Percentiles rank a stretch among this genome's conserved stretches.
Evolutionary conservation across 371 early-diverging fungal genomes (phyloP).

Genomic region (Mortierella sp.): DNA sequence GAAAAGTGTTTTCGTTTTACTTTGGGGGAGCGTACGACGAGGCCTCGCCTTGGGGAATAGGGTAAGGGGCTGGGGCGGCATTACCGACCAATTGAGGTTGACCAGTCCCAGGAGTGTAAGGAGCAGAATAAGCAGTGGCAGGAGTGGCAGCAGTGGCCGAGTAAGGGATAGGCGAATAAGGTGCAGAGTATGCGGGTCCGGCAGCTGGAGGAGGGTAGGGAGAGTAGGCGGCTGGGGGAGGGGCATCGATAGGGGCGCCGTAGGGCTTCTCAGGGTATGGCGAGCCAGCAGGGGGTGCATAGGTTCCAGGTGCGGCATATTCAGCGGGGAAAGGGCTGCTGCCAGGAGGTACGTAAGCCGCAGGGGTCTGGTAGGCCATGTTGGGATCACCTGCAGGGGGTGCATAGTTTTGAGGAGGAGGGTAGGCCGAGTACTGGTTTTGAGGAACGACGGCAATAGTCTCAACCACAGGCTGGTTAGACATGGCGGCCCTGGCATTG

Average conservation of each 20-base stretch:
- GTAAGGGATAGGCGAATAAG: conserved; percentile 3
- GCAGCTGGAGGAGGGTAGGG: conserved; percentile 13
- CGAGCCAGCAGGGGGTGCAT: conserved; percentile 18
- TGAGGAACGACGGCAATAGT: conserved; percentile 16
- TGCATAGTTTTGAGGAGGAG: conserved; percentile 26
- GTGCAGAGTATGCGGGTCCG: conserved; percentile 6
- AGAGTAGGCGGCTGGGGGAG: conserved; percentile 12
- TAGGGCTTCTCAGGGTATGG: conserved; percentile 9
- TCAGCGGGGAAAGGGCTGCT: not conserved
- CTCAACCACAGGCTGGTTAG: conserved; percentile 17
- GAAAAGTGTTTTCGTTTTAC: not conserved
- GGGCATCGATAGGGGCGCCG: conserved; percentile 5
- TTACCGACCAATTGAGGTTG: conserved; percentile 18
- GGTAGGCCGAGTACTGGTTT: conserved; percentile 8
- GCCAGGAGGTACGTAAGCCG: conserved; percentile 21
- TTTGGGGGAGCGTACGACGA: conserved; percentile 38
- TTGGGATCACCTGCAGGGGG: conserved; percentile 55
- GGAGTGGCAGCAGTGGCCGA: not conserved
- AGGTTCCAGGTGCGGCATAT: conserved; percentile 17
- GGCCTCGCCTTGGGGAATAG: conserved; percentile 51
- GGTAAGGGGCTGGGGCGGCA: conserved; percentile 35
- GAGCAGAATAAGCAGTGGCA: not conserved
- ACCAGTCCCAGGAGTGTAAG: conserved; percentile 25
- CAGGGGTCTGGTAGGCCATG: conserved; percentile 40
- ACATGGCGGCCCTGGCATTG: conserved; percentile 13